Evolutionary conservation across 768 basidiomycete species (phyloP).

Genomic region (Hemileccinum impolitum): DNA sequence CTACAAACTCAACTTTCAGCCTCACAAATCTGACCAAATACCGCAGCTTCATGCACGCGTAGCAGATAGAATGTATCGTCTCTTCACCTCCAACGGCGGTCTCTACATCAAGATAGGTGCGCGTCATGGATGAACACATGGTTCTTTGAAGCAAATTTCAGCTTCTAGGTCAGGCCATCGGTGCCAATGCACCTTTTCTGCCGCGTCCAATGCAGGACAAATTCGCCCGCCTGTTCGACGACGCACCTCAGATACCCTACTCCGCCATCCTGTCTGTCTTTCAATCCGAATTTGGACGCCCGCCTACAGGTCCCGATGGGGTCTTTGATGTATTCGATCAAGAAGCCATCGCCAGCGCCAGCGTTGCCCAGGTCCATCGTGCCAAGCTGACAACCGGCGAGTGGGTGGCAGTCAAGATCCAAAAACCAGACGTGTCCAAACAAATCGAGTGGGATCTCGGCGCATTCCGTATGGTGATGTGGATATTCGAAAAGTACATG

Average conservation of each 20-base stretch:
- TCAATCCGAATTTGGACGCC: conserved; percentile 60
- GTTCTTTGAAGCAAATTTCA: background rate
- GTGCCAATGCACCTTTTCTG: conserved; percentile 80
- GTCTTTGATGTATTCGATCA: conserved; percentile 79
- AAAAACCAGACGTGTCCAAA: conserved; percentile 83
- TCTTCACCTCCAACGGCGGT: conserved; percentile 81
- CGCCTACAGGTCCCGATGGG: conserved; percentile 63
- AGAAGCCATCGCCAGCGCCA: conserved; percentile 78
- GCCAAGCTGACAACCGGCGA: conserved; percentile 54
- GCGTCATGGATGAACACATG: conserved; percentile 1
- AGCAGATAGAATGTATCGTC: conserved; percentile 68
- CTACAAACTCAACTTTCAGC: conserved; percentile 87
- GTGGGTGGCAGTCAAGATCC: conserved; percentile 91
- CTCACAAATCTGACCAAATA: conserved; percentile 66
- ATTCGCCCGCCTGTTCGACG: conserved; percentile 82
- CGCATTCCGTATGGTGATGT: conserved; percentile 69
- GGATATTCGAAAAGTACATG: conserved; percentile 72
- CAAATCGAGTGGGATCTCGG: conserved; percentile 86
- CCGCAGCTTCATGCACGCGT: conserved; percentile 83
- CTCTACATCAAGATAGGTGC: conserved; percentile 81
- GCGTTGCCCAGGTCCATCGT: conserved; percentile 89
- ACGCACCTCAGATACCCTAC: conserved; percentile 83
- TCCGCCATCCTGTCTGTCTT: conserved; percentile 66
- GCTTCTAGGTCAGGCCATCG: conserved; percentile 64
- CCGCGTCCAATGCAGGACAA: conserved; percentile 81